Percentiles rank a stretch among this genome's conserved stretches.
These are phyloP conservation scores for Blastomyces parvus DNA, from an alignment of 2,329 filamentous ascomycete species.

Conservation along the genomic window DNA sequence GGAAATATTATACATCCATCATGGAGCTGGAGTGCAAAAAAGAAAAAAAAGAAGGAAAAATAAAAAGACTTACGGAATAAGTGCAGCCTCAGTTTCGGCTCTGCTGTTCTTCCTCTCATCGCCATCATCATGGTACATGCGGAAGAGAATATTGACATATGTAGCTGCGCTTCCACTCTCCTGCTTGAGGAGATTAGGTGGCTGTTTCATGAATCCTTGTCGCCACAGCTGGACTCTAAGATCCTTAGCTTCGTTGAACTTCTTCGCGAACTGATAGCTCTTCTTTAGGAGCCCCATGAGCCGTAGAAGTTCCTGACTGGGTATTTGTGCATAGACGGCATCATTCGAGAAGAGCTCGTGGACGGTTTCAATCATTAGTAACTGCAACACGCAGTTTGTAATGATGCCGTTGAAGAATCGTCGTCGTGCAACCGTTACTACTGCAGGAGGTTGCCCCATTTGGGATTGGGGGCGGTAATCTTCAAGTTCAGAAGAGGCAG, in stretches of 20 bases:
- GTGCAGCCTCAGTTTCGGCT: slow-evolving; percentile 74
- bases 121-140: slow-evolving; percentile 90
- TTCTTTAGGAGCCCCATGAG: slow-evolving; percentile 94
- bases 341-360: slow-evolving; percentile 98
- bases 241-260: slow-evolving; percentile 97
- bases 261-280: slow-evolving; percentile 90
- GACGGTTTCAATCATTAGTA: slow-evolving; percentile 99
- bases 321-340: slow-evolving; percentile 85
- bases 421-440: slow-evolving; percentile 83
- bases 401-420: slow-evolving; percentile 99
- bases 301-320: slow-evolving; percentile 75
- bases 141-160: slow-evolving; percentile 89
- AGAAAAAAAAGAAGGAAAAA: not conserved
- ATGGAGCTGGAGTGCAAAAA: not conserved
- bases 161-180: slow-evolving; percentile 87
- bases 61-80: slow-evolving; percentile 60
- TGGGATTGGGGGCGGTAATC: slow-evolving; percentile 73
- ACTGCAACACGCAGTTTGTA: slow-evolving; percentile 90
- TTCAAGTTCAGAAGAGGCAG: slow-evolving; percentile 52
- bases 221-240: slow-evolving; percentile 88
- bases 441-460: slow-evolving; percentile 76
- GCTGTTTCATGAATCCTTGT: slow-evolving; percentile 99
- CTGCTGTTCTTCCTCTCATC: slow-evolving; percentile 72
- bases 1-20: not conserved
- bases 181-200: slow-evolving; percentile 93